Base-by-base conservation (phyloP, 1,284 basidiomycete genomes). In the Cutaneotrichosporon daszewskae region DNA sequence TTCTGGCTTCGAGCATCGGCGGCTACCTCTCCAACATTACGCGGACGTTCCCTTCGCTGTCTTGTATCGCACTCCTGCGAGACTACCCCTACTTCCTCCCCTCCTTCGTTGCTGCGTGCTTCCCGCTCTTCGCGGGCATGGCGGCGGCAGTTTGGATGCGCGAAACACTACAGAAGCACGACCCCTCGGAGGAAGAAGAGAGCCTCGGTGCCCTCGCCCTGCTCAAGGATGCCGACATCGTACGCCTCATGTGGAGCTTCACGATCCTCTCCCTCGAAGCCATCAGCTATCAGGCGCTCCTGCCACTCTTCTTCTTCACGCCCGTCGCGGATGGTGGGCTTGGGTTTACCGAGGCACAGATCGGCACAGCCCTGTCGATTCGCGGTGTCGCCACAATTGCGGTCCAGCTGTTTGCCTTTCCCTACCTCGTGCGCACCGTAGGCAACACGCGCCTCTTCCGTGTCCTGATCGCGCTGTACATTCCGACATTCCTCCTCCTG, bases 261-360 rank as follows among this genome's bases (percentile, higher is more conserved):
- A 55, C 55, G 12, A 34, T 65, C 17, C 41, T 62, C 10, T 60
- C 61, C n/a, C 53, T 65, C 14, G 50, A 59, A 24, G 58, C 59
- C 8, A 56, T 55, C 11, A 50, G 55, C 12, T 51, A 60, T 16
- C 38, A 45, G 12, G 59, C 55, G 4, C 48, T 69, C 13, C 47
- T 64, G 10, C 63, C 64, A 12, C 48, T 69, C 14, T 69, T 68
- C 57, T 63, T 61, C 53, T 69, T 66, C 38, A 67, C 66, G 12
- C 62, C 65, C 1, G 44, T 60, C 22, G 11, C 29, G 9, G 49
- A 57, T 14, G 65, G 65, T 22, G 67, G 67, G 10, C 51, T 65
- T 14, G 59, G 57, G 2, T 64, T 67, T 43, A 39, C 36, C 20
- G 58, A 59, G 24, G 41, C 53, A 7, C 47, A 60, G 23, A 69